phyloP scores from a whole-genome alignment of 495 filamentous ascomycete genomes.

The Achaetomiella virescens region DNA sequence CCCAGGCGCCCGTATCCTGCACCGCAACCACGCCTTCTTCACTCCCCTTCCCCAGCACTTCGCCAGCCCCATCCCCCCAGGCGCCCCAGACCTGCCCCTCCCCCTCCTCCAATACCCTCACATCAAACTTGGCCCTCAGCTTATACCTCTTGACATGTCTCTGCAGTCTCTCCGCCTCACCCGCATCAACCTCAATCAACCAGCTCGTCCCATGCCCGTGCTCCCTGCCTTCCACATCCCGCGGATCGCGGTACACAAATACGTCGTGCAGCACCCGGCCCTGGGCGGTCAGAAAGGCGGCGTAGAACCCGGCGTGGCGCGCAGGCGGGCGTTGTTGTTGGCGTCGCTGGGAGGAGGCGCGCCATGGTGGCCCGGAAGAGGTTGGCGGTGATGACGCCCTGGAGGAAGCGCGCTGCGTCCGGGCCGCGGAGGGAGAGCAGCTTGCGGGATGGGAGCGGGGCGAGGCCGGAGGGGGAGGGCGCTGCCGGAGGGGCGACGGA shows the following conservation, averaged over 20 bases:
- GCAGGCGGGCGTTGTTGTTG: neutral
- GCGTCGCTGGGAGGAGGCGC: slow-evolving; percentile 15
- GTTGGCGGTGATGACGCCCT: slow-evolving; percentile 77
- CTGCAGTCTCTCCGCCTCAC: slow-evolving; percentile 52
- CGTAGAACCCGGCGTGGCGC: slow-evolving; percentile 53
- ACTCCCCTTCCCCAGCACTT: no score
- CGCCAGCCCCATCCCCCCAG: slow-evolving; percentile 42
- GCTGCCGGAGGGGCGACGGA: slow-evolving; percentile 12
- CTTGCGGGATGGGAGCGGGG: slow-evolving; percentile 59
- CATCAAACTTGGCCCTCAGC: slow-evolving; percentile 67
- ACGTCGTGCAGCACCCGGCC: slow-evolving; percentile 82
- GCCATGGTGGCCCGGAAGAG: slow-evolving; percentile 38
- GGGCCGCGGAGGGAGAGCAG: slow-evolving; percentile 71
- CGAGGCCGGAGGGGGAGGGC: slow-evolving; percentile 42
- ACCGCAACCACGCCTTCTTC: no score
- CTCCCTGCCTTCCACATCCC: slow-evolving; percentile 11
- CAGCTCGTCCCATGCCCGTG: slow-evolving; percentile 41
- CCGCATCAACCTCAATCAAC: slow-evolving; percentile 75
- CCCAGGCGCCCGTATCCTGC: neutral
- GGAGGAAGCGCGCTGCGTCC: slow-evolving; percentile 78
- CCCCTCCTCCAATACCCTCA: slow-evolving; percentile 55
- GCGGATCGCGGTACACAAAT: slow-evolving; percentile 68
- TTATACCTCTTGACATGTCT: slow-evolving; percentile 77
- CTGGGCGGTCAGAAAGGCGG: slow-evolving; percentile 77
- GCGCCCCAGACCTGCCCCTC: slow-evolving; percentile 61